Conservation (phyloP, 192 early-diverging fungal genomes). For the Backusella psychrophila region DNA sequence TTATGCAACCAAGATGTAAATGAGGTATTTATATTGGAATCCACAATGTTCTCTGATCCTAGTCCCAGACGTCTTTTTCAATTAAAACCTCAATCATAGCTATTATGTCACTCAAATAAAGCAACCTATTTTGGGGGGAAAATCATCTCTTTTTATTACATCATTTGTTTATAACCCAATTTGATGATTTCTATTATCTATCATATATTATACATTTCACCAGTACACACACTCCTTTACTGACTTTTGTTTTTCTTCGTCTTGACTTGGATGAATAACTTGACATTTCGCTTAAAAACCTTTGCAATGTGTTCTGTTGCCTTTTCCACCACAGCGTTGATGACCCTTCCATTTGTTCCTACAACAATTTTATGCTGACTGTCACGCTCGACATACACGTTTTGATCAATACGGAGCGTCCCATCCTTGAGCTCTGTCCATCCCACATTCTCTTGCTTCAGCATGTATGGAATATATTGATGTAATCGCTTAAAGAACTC, state of each 20-base stretch:
- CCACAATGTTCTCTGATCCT: too few species aligned
- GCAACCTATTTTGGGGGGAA: too few species aligned
- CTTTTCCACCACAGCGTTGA: conserved; percentile 38
- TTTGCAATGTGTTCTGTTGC: conserved; percentile 35
- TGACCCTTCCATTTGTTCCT: conserved; percentile 44
- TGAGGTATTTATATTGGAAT: too few species aligned
- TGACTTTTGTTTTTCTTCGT: conserved; percentile 30
- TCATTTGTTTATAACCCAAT: not conserved
- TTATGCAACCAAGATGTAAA: too few species aligned
- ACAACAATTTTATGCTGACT: conserved; percentile 57
- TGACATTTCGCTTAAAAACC: conserved; percentile 41
- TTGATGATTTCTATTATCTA: too few species aligned
- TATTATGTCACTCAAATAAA: too few species aligned
- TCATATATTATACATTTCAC: not conserved
- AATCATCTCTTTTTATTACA: not conserved
- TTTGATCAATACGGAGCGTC: conserved; percentile 53
- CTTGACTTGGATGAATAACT: conserved; percentile 52
- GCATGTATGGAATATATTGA: conserved; percentile 52
- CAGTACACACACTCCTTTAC: not conserved
- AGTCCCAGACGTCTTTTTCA: too few species aligned
- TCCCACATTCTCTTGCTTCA: conserved; percentile 54
- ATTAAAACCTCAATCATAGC: too few species aligned
- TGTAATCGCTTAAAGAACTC: conserved; percentile 52
- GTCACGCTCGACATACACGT: conserved; percentile 47
- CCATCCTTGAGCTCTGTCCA: conserved; percentile 48